Base-by-base conservation (phyloP, 345 rosid species). In the Erodium maritimum region DNA sequence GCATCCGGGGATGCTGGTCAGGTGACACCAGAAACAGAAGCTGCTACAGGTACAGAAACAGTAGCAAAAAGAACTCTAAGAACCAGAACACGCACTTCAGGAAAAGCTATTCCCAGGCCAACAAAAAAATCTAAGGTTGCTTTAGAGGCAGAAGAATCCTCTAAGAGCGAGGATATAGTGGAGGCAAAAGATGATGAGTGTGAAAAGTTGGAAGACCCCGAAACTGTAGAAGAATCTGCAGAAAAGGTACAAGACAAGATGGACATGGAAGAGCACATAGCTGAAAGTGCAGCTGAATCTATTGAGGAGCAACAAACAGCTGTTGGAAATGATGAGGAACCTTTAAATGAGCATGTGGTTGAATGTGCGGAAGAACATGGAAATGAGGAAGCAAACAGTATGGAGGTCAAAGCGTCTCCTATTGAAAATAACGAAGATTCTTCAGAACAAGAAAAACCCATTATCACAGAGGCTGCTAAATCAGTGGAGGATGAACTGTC, bases 321-420 rank as follows among this genome's bases (percentile, higher is more conserved):
- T 61, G 45, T 23, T 51, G 57, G 65, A 61, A 67, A 69, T 55
- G 50, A 24, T 65, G 62, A 24, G 52, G 72, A 57, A 51, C 45
- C 61, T 20, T 54, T 19, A 21, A 34, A 61, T 48, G 70, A 59
- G 33, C 46, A 46, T 33, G 60, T 22, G 25, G 29, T 33, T 14
- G 69, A 61, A 58, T 17, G 37, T 23, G 10, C 2, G 23, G 42
- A 59, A 65, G 23, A 22, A 19, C 5, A 18, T 33, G 59, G 23
- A 11, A 18, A 51, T 52, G 45, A 42, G 48, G 48, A 42, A 42
- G 48, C 14, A 10, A 14, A 12, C 11, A 42, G 17, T 10, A 7
- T 42, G 48, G 48, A 42, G 48, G 48, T 42, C 3, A 14, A 42
- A 42, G 17, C 14, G 17, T 12, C 48, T 12, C 14, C 48, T 42